Conservation (phyloP, 306 rosid genomes). For the Alnus rubra region DNA sequence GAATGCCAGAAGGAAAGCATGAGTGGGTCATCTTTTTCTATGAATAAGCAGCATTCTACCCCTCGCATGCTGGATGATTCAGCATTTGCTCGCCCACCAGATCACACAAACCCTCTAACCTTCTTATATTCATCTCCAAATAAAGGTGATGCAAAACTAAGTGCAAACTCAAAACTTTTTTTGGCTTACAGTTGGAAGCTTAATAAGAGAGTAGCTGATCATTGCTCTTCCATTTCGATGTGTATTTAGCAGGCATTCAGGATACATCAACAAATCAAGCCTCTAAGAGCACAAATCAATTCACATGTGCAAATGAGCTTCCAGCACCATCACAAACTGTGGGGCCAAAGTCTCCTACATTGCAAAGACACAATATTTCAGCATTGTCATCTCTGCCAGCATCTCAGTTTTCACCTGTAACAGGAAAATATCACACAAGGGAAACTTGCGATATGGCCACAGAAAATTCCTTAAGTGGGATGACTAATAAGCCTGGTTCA, state of each 20-base stretch:
- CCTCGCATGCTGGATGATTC: conserved; percentile 41
- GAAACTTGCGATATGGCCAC: conserved; percentile 32
- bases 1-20: conserved; percentile 50
- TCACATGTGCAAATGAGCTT: conserved; percentile 33
- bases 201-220: conserved; percentile 9
- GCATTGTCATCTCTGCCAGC: conserved; percentile 31
- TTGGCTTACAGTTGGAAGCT: background rate
- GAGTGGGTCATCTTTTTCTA: conserved; percentile 33
- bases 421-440: conserved; percentile 26
- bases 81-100: conserved; percentile 36
- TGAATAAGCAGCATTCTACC: conserved; percentile 36
- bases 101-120: conserved; percentile 38
- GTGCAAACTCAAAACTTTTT: conserved; percentile 13
- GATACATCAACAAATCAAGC: conserved; percentile 36
- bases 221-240: conserved; percentile 22
- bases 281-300: conserved; percentile 42
- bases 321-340: conserved; percentile 32
- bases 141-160: conserved; percentile 44
- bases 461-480: conserved; percentile 31
- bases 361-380: conserved; percentile 35
- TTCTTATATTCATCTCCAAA: conserved; percentile 38
- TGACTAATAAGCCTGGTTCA: conserved; percentile 31
- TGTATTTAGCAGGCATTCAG: conserved; percentile 38
- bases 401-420: conserved; percentile 37
- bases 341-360: conserved; percentile 38